Evolutionary conservation across 2,329 filamentous ascomycete species (phyloP).

Genomic region (Uncinocarpus reesii): DNA sequence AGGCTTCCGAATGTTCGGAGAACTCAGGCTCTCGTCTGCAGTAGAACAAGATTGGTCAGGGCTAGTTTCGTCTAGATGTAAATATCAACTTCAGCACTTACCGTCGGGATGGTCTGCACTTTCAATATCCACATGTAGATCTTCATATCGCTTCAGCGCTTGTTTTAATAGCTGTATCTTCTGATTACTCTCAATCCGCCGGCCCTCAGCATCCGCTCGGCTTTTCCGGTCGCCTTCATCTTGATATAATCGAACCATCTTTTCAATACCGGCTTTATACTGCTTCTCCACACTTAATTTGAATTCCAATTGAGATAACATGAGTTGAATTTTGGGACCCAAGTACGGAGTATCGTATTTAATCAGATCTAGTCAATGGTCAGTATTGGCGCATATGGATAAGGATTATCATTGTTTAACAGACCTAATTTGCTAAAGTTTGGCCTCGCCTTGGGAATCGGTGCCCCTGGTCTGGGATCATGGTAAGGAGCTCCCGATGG

Average conservation of each 20-base stretch:
- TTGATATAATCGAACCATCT: conserved; percentile 96
- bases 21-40: conserved; percentile 88
- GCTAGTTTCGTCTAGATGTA: neutral
- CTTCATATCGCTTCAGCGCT: conserved; percentile 91
- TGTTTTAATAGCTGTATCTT: conserved; percentile 95
- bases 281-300: conserved; percentile 98
- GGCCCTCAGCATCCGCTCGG: conserved; percentile 79
- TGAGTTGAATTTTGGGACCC: conserved; percentile 93
- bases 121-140: conserved; percentile 90
- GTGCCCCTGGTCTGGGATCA: conserved; percentile 56
- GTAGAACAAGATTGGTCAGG: conserved; percentile 23
- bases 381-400: neutral
- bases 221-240: conserved; percentile 97
- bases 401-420: conserved; percentile 23
- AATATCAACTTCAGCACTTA: conserved; percentile 37
- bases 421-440: conserved; percentile 95
- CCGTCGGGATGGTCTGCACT: conserved; percentile 66
- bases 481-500: conserved; percentile 71
- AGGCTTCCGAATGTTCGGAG: conserved; percentile 91
- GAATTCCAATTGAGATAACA: conserved; percentile 97
- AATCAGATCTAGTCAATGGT: conserved; percentile 63
- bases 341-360: conserved; percentile 96
- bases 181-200: conserved; percentile 88
- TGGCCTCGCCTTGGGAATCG: conserved; percentile 62
- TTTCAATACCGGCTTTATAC: conserved; percentile 97